Evolutionary conservation across 371 early-diverging fungal genomes (phyloP).

Genomic region (Cokeromyces recurvatus): DNA sequence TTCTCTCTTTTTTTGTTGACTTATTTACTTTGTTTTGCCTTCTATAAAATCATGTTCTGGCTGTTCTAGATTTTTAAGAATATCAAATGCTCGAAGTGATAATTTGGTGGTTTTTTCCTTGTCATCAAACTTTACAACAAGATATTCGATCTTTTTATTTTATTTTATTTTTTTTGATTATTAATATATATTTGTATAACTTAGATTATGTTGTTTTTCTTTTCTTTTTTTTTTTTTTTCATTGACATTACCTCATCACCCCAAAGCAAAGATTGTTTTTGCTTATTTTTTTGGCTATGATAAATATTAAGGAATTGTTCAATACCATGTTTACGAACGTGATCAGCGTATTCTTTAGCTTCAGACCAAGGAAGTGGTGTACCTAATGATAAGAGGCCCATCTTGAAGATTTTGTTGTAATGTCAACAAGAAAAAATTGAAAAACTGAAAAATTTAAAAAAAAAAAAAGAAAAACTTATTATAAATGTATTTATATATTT

Average conservation of each 20-base stretch:
- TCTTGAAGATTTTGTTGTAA: no score
- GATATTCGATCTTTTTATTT: constrained; percentile 85
- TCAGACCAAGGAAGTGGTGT: constrained; percentile 95
- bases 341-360: constrained; percentile 79
- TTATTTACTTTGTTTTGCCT: constrained; percentile 31
- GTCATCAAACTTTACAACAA: constrained; percentile 81
- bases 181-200: no score
- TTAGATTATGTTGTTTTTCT: no score
- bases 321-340: constrained; percentile 92
- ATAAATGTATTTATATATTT: no score
- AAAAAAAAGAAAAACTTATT: background rate
- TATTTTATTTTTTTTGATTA: no score
- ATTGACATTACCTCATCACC: constrained; percentile 97
- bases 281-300: constrained; percentile 68
- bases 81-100: constrained; percentile 80
- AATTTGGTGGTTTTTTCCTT: constrained; percentile 66
- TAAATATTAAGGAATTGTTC: constrained; percentile 90
- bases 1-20: background rate
- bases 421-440: background rate
- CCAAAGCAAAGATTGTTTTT: constrained; percentile 83
- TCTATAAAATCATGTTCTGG: constrained; percentile 62
- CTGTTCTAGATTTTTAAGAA: constrained; percentile 71
- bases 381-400: constrained; percentile 94
- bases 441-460: background rate
- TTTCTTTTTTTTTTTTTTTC: no score